Evolutionary conservation across 176 grass and related monocot species (phyloP), one percentile per base, ranked within the genome.

Genomic region (Triticum timopheevii): DNA sequence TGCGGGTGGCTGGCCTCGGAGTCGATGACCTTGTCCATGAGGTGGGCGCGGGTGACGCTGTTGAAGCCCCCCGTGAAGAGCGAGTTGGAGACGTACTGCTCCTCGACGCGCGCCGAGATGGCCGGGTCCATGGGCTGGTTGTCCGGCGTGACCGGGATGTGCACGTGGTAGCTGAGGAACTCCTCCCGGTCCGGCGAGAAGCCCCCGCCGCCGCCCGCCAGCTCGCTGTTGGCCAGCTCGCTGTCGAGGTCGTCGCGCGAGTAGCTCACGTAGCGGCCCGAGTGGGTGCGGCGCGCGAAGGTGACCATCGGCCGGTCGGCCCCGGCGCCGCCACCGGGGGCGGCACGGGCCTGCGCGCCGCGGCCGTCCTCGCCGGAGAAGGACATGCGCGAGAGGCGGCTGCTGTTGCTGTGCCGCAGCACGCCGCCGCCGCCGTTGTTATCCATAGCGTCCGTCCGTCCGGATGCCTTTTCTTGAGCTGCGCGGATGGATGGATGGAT

Each of bases 61-160:
- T 99, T 96, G 87, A 94, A 96, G 2, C 94, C 97, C 13, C 97
- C 97, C 7, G 97, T 99, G 90, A 99, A 99, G 76, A 99, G 84
- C 3, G 97, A 96, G 82, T 91, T 99, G 52, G 94, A 96, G 35
- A 96, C 94, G 61, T 99, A 96, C 67, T 96, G 97, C 79, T 99
- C 97, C 87, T 96, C 97, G 0, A 99, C 97, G 2, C 92, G 89
- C 1, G 97, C 92, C 4, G 97, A 96, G 90, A 99, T 99, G 47
- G 87, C 78, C 5, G 90, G 90, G 80, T 96, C 97, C 93, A 98
- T 94, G 50, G 97, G 94, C 88, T 94, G 97, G 87, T 99, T 93
- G 78, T 99, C 97, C 0, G 97, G 97, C 0, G 90, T 99, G 8
- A 73, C 76, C 12, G 97, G 97, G 75, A 96, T 94, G 42, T 91